Conservation (phyloP, 768 basidiomycete genomes). For the Tricholoma flavovirens region DNA sequence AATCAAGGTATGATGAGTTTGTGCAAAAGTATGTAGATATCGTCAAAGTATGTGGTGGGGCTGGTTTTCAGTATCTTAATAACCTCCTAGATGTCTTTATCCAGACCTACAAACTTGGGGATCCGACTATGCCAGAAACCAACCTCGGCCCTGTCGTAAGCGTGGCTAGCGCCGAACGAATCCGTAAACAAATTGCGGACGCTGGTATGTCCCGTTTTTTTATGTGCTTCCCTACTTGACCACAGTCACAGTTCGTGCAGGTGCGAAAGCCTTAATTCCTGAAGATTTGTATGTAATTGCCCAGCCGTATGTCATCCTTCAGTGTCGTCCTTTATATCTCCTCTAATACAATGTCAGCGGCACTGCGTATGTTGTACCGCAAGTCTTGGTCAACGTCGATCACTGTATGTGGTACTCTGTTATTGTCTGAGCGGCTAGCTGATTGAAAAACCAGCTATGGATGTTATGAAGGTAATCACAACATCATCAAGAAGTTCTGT, state of each 20-base stretch:
- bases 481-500: neutral
- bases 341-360: conserved; percentile 38
- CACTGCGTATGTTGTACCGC: conserved; percentile 84
- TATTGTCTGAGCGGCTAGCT: conserved; percentile 3
- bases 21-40: conserved; percentile 66
- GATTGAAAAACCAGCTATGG: conserved; percentile 57
- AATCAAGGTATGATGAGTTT: conserved; percentile 74
- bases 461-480: conserved; percentile 72
- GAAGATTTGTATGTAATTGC: conserved; percentile 64
- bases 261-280: conserved; percentile 72
- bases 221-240: neutral
- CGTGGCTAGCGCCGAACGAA: conserved; percentile 75
- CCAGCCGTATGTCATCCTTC: conserved; percentile 44
- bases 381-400: conserved; percentile 84
- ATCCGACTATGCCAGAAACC: conserved; percentile 68
- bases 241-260: conserved; percentile 51
- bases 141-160: conserved; percentile 94
- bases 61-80: neutral
- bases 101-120: conserved; percentile 79
- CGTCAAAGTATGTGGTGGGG: conserved; percentile 49
- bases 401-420: conserved; percentile 55
- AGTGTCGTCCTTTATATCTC: neutral
- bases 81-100: neutral
- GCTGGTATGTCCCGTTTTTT: conserved; percentile 48
- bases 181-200: conserved; percentile 81